These are phyloP conservation scores for Toxicodendron radicans DNA, from an alignment of 345 rosid species.

Conservation along the genomic window DNA sequence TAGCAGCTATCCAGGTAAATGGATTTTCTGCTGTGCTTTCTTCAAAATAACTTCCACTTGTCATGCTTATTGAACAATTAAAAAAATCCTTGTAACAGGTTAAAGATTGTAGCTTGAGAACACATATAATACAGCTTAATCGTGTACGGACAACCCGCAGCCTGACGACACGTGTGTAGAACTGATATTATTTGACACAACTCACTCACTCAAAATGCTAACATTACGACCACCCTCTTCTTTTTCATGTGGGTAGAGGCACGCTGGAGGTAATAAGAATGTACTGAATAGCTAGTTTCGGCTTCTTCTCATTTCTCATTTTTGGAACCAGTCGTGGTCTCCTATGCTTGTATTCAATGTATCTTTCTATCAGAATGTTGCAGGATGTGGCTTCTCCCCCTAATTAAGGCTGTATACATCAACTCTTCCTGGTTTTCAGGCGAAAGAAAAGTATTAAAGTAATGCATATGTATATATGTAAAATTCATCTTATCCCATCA, in stretches of 20 bases:
- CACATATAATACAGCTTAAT: slow-evolving; percentile 74
- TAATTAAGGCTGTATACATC: slow-evolving; percentile 37
- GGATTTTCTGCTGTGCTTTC: neutral
- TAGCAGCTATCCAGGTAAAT: slow-evolving; percentile 81
- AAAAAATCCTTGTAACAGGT: slow-evolving; percentile 44
- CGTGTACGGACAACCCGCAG: slow-evolving; percentile 46
- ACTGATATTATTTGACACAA: slow-evolving; percentile 69
- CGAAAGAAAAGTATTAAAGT: slow-evolving; percentile 37
- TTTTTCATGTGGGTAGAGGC: slow-evolving; percentile 38
- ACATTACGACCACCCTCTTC: slow-evolving; percentile 46
- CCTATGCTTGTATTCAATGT: slow-evolving; percentile 12
- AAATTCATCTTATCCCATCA: slow-evolving; percentile 20
- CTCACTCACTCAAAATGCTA: slow-evolving; percentile 58
- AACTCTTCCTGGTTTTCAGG: slow-evolving; percentile 21
- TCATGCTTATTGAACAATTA: slow-evolving; percentile 5
- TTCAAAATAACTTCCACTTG: slow-evolving; percentile 3
- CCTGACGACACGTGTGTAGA: slow-evolving; percentile 72
- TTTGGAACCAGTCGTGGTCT: slow-evolving; percentile 28
- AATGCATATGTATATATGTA: slow-evolving; percentile 41
- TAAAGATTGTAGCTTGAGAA: slow-evolving; percentile 82
- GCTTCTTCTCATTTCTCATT: slow-evolving; percentile 34
- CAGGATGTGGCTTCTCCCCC: slow-evolving; percentile 23
- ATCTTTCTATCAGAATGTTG: slow-evolving; percentile 24
- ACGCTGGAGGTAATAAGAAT: slow-evolving; percentile 37
- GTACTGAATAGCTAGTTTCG: slow-evolving; percentile 29